Evolutionary conservation across 2,329 filamentous ascomycete genomes (phyloP).

Genomic region (Colletotrichum tropicicola): DNA sequence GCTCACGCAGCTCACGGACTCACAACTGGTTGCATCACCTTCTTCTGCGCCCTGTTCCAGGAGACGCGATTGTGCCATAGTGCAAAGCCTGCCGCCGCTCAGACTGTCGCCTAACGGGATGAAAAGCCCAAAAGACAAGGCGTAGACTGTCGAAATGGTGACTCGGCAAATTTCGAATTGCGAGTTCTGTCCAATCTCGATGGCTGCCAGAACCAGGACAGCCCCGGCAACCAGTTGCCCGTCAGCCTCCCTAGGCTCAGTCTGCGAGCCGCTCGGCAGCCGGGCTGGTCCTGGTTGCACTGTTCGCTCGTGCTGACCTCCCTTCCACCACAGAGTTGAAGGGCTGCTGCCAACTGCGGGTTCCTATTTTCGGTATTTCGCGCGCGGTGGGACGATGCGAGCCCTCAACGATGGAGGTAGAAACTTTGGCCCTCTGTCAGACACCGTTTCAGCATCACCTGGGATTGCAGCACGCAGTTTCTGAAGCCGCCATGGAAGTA

Average conservation of each 20-base stretch:
- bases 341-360: slow-evolving; percentile 3
- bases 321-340: background rate
- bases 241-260: background rate
- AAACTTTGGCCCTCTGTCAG: slow-evolving; percentile 19
- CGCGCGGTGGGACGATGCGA: background rate
- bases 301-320: background rate
- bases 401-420: background rate
- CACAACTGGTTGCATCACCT: slow-evolving; percentile 6
- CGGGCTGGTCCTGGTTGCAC: slow-evolving; percentile 6
- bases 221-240: background rate
- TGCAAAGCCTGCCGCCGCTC: slow-evolving; percentile 3
- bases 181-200: slow-evolving; percentile 4
- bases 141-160: slow-evolving; percentile 3
- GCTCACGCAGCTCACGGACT: slow-evolving; percentile 6
- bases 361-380: slow-evolving; percentile 24
- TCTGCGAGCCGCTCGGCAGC: background rate
- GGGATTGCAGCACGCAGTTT: background rate
- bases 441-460: slow-evolving; percentile 16
- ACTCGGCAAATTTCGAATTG: background rate
- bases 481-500: background rate
- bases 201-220: background rate
- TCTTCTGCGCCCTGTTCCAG: slow-evolving; percentile 7
- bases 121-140: background rate
- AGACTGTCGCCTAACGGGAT: slow-evolving; percentile 13
- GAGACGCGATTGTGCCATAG: slow-evolving; percentile 3